Evolutionary conservation across 495 filamentous ascomycete species (phyloP).

Genomic region (Penicillium maclennaniae): DNA sequence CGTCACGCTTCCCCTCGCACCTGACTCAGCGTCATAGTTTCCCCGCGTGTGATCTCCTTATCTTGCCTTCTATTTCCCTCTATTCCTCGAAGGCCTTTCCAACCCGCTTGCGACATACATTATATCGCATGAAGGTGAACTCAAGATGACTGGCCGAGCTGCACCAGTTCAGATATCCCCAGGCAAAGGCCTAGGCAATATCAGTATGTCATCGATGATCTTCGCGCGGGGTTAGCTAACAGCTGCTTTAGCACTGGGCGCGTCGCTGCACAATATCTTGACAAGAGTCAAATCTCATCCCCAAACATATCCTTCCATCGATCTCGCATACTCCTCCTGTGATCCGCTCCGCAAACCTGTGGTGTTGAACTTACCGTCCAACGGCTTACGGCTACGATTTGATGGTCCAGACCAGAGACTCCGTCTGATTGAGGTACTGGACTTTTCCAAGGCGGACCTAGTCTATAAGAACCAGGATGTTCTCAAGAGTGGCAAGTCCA

Average conservation of each 20-base stretch:
- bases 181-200: constrained; percentile 71
- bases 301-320: constrained; percentile 73
- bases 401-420: constrained; percentile 91
- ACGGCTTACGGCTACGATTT: constrained; percentile 86
- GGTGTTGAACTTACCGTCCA: constrained; percentile 68
- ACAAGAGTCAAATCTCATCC: constrained; percentile 81
- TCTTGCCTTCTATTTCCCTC: background rate
- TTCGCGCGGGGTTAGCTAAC: constrained; percentile 20
- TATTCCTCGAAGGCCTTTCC: background rate
- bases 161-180: constrained; percentile 68
- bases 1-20: constrained; percentile 33
- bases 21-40: constrained; percentile 29
- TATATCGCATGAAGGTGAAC: background rate
- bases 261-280: constrained; percentile 84
- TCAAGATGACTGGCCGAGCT: constrained; percentile 33
- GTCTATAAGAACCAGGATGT: constrained; percentile 85
- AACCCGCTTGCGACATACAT: constrained; percentile 27
- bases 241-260: constrained; percentile 64
- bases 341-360: constrained; percentile 71
- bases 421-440: constrained; percentile 82
- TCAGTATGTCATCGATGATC: constrained; percentile 51
- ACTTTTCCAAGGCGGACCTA: constrained; percentile 82
- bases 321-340: constrained; percentile 67
- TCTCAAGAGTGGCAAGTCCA: constrained; percentile 54
- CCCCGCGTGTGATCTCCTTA: constrained; percentile 10